Base-by-base conservation (phyloP, 306 rosid species). In the Fragaria vesca region DNA sequence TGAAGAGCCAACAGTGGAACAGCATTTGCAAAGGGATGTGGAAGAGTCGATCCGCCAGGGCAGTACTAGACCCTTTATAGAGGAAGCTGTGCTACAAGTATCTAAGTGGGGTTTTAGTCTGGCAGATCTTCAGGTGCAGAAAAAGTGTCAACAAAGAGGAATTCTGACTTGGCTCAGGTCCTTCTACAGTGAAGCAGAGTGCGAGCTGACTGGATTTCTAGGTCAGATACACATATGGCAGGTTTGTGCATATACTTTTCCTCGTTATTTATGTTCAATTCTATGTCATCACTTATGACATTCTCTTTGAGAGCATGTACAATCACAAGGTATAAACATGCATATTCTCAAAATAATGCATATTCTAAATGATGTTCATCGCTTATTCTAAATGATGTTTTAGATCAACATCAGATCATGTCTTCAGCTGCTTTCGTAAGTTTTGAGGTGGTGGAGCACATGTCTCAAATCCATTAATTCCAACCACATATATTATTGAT, bases 31-130 rank as follows among this genome's bases (percentile, higher is more conserved):
- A 71, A 85, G 99, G 79, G 87, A 89, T 80, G 87, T 91, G 83
- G 99, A 95, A 87, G 97, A 93, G 87, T 95, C 99, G 3, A 82
- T 95, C 77, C 90, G 97, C 69, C 99, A 89, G 87, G 87, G 88
- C 70, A 88, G 77, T 55, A 61, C 85, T 21, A 79, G 83, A 74
- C 96, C 99, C 58, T 92, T 91, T 77, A 62, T 87, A 77, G 97
- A 93, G 90, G 99, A 95, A 87, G 88, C 91, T 73, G 83, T 76
- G 74, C 84, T 95, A 61, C 99, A 85, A 84, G 97, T 93, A 69
- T 87, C 99, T 18, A 74, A 84, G 69, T 95, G 97, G 99, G 97
- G 93, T 70, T 95, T 95, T 79, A 86, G 86, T 82, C 70, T 91
- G 55, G 76, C 80, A 57, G 97, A 95, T 76, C 96, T 95, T 84